Percentiles rank a stretch among this genome's conserved stretches.
phyloP scores from a whole-genome alignment of 495 filamentous ascomycete genomes.

The Cercophora scortea region DNA sequence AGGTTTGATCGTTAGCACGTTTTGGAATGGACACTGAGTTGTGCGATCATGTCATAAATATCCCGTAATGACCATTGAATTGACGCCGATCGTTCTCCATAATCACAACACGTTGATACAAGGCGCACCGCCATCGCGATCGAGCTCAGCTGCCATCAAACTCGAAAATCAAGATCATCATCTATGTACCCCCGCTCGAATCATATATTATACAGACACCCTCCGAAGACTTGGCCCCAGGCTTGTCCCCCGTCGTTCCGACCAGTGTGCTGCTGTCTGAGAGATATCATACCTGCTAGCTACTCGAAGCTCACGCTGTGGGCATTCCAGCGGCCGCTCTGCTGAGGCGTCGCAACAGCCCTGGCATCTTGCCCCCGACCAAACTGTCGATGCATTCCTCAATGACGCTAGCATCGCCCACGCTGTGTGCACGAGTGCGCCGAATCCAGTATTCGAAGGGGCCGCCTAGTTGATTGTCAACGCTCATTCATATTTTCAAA shows the following conservation, averaged over 20 bases:
- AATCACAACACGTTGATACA: too few species aligned
- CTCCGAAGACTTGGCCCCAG: neutral
- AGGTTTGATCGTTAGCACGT: too few species aligned
- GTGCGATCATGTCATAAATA: too few species aligned
- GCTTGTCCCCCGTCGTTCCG: neutral
- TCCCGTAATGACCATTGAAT: too few species aligned
- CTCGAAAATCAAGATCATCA: too few species aligned
- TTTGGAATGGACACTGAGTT: too few species aligned
- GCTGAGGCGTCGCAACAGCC: constrained; percentile 23
- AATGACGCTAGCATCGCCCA: constrained; percentile 21
- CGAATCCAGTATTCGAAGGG: constrained; percentile 41
- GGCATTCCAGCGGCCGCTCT: constrained; percentile 25
- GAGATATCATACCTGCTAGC: too few species aligned
- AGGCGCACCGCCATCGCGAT: too few species aligned
- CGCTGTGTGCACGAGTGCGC: constrained; percentile 24
- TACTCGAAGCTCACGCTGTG: neutral
- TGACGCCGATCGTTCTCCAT: too few species aligned
- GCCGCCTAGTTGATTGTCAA: constrained; percentile 21
- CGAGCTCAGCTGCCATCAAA: too few species aligned
- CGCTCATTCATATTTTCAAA: neutral
- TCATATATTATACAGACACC: neutral
- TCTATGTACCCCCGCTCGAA: too few species aligned
- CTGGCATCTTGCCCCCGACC: constrained; percentile 24
- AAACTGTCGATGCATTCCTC: constrained; percentile 26
- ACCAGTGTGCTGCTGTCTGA: neutral